Evolutionary conservation across 2,329 filamentous ascomycete genomes (phyloP).

Genomic region (Diaporthe citriasiana): DNA sequence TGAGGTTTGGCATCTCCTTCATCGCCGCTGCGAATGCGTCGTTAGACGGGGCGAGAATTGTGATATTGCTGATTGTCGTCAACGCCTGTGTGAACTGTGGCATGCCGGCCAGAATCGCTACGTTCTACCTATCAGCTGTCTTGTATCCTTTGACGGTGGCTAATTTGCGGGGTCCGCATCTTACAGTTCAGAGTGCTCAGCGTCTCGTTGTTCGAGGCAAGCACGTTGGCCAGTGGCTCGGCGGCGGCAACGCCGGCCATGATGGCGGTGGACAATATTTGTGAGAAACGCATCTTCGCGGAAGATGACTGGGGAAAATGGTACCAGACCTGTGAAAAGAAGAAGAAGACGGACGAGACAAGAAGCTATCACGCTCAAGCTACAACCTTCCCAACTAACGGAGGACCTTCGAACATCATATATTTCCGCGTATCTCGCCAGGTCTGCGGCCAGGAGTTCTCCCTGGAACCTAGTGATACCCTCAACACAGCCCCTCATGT

Average conservation of each 20-base stretch:
- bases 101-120: conserved; percentile 43
- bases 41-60: conserved; percentile 53
- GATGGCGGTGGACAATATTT: conserved; percentile 27
- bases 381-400: neutral
- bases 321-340: conserved; percentile 20
- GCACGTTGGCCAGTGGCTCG: conserved; percentile 35
- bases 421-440: neutral
- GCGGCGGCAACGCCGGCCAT: conserved; percentile 28
- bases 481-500: conserved; percentile 15
- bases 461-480: neutral
- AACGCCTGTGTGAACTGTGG: conserved; percentile 38
- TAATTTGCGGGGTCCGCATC: no score
- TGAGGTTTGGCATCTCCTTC: conserved; percentile 48
- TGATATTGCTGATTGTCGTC: conserved; percentile 36
- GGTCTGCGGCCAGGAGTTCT: neutral
- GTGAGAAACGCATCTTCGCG: conserved; percentile 35
- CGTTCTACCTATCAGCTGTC: neutral
- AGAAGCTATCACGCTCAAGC: conserved; percentile 7
- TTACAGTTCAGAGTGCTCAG: conserved; percentile 41
- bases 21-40: conserved; percentile 53
- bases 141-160: neutral
- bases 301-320: conserved; percentile 18
- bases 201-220: conserved; percentile 37
- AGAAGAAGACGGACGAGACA: neutral
- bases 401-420: conserved; percentile 1